Conservation (phyloP, 306 rosid genomes). For the Gynostemma pentaphyllum region DNA sequence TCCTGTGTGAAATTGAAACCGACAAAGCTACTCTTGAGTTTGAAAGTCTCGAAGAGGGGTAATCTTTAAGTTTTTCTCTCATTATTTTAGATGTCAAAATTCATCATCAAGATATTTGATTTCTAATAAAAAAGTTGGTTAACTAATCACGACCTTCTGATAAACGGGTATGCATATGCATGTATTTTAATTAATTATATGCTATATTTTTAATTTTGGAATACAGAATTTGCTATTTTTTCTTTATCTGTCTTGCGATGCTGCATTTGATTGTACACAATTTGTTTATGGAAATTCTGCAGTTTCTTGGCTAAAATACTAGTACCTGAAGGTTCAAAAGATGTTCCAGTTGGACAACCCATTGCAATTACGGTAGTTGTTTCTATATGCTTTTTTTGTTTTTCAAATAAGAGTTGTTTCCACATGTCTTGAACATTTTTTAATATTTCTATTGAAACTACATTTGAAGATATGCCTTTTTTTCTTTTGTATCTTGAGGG, state of each 20-base stretch:
- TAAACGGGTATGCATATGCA: not conserved
- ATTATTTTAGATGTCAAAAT: not conserved
- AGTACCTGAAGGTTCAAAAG: constrained; percentile 89
- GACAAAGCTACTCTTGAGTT: constrained; percentile 95
- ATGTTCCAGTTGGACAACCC: constrained; percentile 81
- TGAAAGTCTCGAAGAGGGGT: constrained; percentile 99
- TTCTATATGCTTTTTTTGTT: constrained; percentile 9
- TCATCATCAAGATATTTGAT: not conserved
- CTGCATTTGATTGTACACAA: not conserved
- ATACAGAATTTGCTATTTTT: not conserved
- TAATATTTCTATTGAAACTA: not conserved
- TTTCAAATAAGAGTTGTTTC: constrained; percentile 10
- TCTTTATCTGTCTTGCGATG: not conserved
- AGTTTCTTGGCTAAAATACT: constrained; percentile 89
- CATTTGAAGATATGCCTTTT: not conserved
- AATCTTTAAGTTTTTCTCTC: constrained; percentile 10
- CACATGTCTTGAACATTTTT: not conserved
- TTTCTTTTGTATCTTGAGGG: not conserved
- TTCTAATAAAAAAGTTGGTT: not conserved
- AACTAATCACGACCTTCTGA: not conserved
- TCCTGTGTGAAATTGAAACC: constrained; percentile 91
- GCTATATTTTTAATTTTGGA: not conserved
- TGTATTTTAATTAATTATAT: not conserved
- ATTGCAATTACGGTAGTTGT: constrained; percentile 68
- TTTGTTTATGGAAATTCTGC: constrained; percentile 24